These are phyloP conservation scores for Apiospora marii DNA, from an alignment of 2,329 filamentous ascomycete species.

Conservation along the genomic window DNA sequence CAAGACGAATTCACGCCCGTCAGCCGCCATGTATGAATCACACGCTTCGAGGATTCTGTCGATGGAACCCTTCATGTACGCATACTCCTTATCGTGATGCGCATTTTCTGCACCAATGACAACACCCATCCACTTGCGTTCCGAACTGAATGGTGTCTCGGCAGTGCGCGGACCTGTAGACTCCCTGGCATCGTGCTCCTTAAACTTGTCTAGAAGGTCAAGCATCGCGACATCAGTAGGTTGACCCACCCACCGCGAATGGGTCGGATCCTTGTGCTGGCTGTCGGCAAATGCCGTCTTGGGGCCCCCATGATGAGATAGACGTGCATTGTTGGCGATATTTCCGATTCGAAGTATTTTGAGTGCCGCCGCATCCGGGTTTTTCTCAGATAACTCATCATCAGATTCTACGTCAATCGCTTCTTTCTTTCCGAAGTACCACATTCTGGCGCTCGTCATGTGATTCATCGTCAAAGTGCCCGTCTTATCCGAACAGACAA, in stretches of 20 bases:
- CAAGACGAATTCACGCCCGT: constrained; percentile 85
- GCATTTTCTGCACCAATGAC: constrained; percentile 72
- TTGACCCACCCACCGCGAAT: constrained; percentile 94
- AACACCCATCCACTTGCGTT: constrained; percentile 99
- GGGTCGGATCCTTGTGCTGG: constrained; percentile 68
- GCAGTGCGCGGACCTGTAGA: constrained; percentile 81
- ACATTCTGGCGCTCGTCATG: constrained; percentile 97
- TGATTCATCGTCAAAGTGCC: constrained; percentile 96
- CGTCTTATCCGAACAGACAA: constrained; percentile 99
- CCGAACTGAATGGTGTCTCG: constrained; percentile 95
- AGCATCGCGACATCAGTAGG: constrained; percentile 98
- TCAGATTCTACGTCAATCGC: constrained; percentile 62
- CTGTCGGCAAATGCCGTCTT: constrained; percentile 88
- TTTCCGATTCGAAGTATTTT: constrained; percentile 92
- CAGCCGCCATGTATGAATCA: constrained; percentile 86
- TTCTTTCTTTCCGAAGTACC: constrained; percentile 80
- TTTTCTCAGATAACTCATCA: constrained; percentile 60
- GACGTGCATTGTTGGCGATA: constrained; percentile 91
- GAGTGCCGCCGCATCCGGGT: constrained; percentile 76
- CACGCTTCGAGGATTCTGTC: constrained; percentile 87
- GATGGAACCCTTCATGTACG: constrained; percentile 94
- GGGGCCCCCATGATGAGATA: constrained; percentile 77
- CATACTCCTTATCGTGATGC: constrained; percentile 74
- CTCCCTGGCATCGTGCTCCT: constrained; percentile 89
- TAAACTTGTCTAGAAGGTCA: constrained; percentile 88